Evolutionary conservation across 495 filamentous ascomycete genomes (phyloP).

Genomic region (Physcia stellaris): DNA sequence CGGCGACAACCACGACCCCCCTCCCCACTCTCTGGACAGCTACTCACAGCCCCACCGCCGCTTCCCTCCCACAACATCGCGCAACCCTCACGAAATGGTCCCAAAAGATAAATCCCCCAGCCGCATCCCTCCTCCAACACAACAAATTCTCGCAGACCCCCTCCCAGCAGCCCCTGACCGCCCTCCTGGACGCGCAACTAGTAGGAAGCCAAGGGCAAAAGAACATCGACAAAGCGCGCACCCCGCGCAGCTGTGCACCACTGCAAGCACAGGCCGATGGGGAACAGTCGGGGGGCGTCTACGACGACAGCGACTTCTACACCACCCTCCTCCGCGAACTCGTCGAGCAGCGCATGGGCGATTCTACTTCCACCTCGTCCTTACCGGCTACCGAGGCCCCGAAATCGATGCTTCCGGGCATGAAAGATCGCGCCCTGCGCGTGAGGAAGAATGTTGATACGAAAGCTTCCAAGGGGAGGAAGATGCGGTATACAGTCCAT

Average conservation of each 20-base stretch:
- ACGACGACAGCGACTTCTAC: slow-evolving; percentile 92
- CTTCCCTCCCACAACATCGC: slow-evolving; percentile 29
- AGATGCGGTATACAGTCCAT: slow-evolving; percentile 84
- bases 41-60: slow-evolving; percentile 52
- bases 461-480: slow-evolving; percentile 88
- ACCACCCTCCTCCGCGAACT: slow-evolving; percentile 81
- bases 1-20: slow-evolving; percentile 33
- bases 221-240: slow-evolving; percentile 48
- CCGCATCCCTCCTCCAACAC: slow-evolving; percentile 23
- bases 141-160: slow-evolving; percentile 30
- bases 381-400: slow-evolving; percentile 7
- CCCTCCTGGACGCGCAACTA: slow-evolving; percentile 63
- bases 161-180: slow-evolving; percentile 47
- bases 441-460: slow-evolving; percentile 75
- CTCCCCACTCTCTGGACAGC: slow-evolving; percentile 55
- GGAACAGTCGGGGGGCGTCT: slow-evolving; percentile 31
- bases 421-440: neutral
- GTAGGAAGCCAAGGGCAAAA: slow-evolving; percentile 42
- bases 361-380: neutral
- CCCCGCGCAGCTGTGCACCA: slow-evolving; percentile 60
- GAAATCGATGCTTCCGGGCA: slow-evolving; percentile 14
- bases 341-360: slow-evolving; percentile 63
- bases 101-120: slow-evolving; percentile 35
- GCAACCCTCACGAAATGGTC: slow-evolving; percentile 35
- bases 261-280: slow-evolving; percentile 36